Conservation (phyloP, 768 basidiomycete species). For the Pilatotrama ljubarskyi region DNA sequence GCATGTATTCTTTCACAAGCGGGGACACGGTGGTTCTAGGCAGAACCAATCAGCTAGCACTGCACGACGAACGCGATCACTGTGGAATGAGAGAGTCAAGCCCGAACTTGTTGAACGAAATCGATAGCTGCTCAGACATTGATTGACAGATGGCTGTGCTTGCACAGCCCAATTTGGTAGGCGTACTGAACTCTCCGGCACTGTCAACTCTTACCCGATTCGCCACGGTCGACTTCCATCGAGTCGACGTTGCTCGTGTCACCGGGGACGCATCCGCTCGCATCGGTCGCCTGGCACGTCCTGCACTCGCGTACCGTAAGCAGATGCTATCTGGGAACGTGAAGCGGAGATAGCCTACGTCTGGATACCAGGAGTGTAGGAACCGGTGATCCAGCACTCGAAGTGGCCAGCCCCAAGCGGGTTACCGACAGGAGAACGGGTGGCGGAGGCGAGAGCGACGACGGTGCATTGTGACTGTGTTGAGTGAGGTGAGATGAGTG, state of each 20-base stretch:
- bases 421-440: not conserved
- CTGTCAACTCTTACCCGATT: no score
- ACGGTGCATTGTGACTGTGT: not conserved
- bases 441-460: not conserved
- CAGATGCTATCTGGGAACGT: not conserved
- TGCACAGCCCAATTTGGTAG: no score
- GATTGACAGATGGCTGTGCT: no score
- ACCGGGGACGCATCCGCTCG: constrained; percentile 5
- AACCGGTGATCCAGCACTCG: not conserved
- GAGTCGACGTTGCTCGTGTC: not conserved
- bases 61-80: no score
- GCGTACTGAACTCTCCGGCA: no score
- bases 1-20: no score
- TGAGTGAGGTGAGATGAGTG: not conserved
- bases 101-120: no score
- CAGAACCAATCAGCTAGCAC: no score
- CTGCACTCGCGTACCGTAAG: not conserved
- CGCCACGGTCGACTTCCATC: constrained; percentile 12
- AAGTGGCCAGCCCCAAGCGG: constrained; percentile 2
- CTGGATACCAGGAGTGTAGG: not conserved
- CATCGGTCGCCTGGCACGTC: constrained; percentile 12
- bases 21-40: no score
- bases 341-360: not conserved
- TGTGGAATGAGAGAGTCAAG: no score
- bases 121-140: no score